These are phyloP conservation scores for Ramaria sp. DNA, from an alignment of 768 basidiomycete genomes.

Conservation along the genomic window DNA sequence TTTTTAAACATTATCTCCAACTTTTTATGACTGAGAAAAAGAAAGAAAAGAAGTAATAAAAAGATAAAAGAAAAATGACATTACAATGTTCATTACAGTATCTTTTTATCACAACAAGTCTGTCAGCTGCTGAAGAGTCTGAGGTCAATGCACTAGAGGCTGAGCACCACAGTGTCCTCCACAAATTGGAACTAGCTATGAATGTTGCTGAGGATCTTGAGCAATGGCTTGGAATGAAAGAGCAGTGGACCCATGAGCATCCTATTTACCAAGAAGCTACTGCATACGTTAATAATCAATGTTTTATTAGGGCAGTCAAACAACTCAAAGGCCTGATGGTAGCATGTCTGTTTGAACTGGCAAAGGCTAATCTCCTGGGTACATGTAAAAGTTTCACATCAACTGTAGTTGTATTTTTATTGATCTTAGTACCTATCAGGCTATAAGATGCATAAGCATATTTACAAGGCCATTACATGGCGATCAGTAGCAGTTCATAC, in stretches of 20 bases:
- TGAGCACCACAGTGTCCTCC: no score
- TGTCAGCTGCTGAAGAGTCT: no score
- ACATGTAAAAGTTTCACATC: slow-evolving; percentile 12
- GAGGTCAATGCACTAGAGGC: no score
- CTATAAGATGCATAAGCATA: slow-evolving; percentile 24
- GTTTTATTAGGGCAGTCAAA: slow-evolving; percentile 17
- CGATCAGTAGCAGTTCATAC: slow-evolving; percentile 13
- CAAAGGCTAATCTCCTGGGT: slow-evolving; percentile 17
- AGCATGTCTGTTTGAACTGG: slow-evolving; percentile 20
- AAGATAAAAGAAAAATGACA: no score
- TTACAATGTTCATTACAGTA: no score
- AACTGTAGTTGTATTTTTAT: no score
- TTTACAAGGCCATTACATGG: slow-evolving; percentile 23
- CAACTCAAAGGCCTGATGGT: slow-evolving; percentile 22
- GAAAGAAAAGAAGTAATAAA: no score
- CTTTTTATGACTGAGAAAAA: no score
- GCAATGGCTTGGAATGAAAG: slow-evolving; percentile 6
- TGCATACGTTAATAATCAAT: slow-evolving; percentile 7
- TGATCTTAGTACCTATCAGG: no score
- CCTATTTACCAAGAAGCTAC: slow-evolving; percentile 8
- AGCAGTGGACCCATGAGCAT: slow-evolving; percentile 14
- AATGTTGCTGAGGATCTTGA: slow-evolving; percentile 7
- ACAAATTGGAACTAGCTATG: not conserved
- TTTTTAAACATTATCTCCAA: no score
- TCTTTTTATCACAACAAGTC: no score